Evolutionary conservation across 2,329 filamentous ascomycete genomes (phyloP).

Genomic region (Trichoderma sp.): DNA sequence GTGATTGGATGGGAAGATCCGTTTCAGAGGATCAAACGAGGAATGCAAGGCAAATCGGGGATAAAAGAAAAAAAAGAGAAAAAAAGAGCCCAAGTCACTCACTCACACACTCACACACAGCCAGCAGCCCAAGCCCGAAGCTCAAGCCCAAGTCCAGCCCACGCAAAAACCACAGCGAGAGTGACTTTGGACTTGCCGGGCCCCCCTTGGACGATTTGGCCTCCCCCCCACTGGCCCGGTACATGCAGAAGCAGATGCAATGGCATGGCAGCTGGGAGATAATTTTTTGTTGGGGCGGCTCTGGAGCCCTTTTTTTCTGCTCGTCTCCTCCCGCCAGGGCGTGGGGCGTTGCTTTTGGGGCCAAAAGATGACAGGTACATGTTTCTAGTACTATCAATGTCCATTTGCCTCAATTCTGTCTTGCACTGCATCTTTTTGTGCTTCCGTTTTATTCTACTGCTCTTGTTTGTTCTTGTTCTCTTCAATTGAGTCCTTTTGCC

Average conservation of each 20-base stretch:
- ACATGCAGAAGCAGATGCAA: background rate
- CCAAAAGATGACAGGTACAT: background rate
- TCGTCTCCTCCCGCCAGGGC: background rate
- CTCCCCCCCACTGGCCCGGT: background rate
- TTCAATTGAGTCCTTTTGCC: background rate
- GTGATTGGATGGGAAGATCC: background rate
- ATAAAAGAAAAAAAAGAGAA: background rate
- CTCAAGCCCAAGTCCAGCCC: background rate
- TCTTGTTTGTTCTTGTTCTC: fast-evolving
- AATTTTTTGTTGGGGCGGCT: background rate
- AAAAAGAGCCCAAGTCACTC: background rate
- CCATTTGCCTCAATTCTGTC: background rate
- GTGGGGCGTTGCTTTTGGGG: background rate
- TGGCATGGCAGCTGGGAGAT: background rate
- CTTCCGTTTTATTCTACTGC: background rate
- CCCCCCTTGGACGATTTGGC: background rate
- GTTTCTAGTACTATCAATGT: background rate
- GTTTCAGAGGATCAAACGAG: background rate
- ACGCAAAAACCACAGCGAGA: background rate
- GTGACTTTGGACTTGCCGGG: background rate
- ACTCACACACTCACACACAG: background rate
- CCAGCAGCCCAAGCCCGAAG: background rate
- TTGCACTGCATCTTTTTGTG: background rate
- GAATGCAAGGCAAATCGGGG: background rate
- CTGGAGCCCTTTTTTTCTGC: no score